phyloP scores from a whole-genome alignment of 306 rosid species.

The Inga laurina region DNA sequence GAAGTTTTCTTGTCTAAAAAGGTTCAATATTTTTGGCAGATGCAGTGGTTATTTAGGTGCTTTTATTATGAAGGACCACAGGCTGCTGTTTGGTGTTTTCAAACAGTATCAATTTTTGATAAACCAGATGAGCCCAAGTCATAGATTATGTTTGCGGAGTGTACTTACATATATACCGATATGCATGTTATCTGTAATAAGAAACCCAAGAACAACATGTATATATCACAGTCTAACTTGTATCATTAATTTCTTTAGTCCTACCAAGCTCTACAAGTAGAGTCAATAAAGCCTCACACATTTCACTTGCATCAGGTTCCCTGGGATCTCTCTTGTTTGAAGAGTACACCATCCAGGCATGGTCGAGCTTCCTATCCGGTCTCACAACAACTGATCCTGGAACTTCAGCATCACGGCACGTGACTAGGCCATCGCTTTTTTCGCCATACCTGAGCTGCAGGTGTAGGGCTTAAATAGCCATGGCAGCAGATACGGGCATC shows the following conservation, averaged over 20 bases:
- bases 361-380: conserved; percentile 75
- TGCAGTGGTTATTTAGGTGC: not conserved
- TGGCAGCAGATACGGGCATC: conserved; percentile 76
- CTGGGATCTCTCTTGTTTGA: conserved; percentile 49
- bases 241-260: conserved; percentile 25
- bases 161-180: not conserved
- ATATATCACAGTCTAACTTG: conserved; percentile 17
- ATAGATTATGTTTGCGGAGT: not conserved
- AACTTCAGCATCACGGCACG: conserved; percentile 77
- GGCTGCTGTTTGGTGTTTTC: not conserved
- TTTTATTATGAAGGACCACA: not conserved
- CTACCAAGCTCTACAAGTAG: conserved; percentile 73
- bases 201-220: not conserved
- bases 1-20: not conserved
- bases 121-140: not conserved
- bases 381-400: conserved; percentile 77
- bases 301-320: conserved; percentile 70
- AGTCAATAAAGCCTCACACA: conserved; percentile 79
- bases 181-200: not conserved
- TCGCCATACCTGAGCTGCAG: conserved; percentile 75
- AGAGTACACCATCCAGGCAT: conserved; percentile 91
- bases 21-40: not conserved
- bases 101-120: not conserved
- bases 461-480: conserved; percentile 80
- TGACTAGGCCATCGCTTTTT: conserved; percentile 77